These are phyloP conservation scores for Zygosaccharomyces bailii DNA, from an alignment of 805 yeast species.

Conservation along the genomic window DNA sequence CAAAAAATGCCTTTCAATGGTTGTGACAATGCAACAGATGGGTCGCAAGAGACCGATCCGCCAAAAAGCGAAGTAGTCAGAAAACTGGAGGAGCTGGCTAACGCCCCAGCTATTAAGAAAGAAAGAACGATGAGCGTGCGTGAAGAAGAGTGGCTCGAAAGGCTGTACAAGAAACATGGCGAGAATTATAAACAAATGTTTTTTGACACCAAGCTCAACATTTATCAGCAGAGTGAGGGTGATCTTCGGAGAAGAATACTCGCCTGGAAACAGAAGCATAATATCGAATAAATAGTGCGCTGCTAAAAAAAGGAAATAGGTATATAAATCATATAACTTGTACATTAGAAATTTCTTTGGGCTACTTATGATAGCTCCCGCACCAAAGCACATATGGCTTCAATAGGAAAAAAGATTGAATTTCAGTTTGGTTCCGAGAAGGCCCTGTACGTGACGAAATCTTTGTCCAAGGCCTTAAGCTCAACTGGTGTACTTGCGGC, in stretches of 20 bases:
- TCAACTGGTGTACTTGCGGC: conserved; percentile 72
- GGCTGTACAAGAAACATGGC: conserved; percentile 72
- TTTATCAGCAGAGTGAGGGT: conserved; percentile 80
- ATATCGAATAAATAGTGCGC: conserved; percentile 25
- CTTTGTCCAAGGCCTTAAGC: conserved; percentile 48
- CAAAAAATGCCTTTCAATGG: conserved; percentile 44
- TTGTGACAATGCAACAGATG: conserved; percentile 33
- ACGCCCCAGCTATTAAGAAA: conserved; percentile 39
- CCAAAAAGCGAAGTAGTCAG: conserved; percentile 56
- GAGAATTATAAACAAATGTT: conserved; percentile 87
- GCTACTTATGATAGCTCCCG: conserved; percentile 3
- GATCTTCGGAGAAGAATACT: conserved; percentile 68
- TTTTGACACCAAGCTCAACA: conserved; percentile 84
- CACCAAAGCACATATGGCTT: not conserved
- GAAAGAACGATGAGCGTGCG: conserved; percentile 63
- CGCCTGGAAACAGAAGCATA: conserved; percentile 60
- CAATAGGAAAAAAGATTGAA: not conserved
- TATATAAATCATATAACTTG: not conserved
- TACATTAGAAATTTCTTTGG: conserved; percentile 6
- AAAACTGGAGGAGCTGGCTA: conserved; percentile 63
- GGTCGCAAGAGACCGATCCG: conserved; percentile 22
- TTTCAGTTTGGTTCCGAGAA: conserved; percentile 61
- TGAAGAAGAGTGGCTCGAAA: conserved; percentile 69
- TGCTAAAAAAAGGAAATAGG: not conserved
- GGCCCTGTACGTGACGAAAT: conserved; percentile 84